Conservation (phyloP, 23 red algal species). For the Gracilaria domingensis region DNA sequence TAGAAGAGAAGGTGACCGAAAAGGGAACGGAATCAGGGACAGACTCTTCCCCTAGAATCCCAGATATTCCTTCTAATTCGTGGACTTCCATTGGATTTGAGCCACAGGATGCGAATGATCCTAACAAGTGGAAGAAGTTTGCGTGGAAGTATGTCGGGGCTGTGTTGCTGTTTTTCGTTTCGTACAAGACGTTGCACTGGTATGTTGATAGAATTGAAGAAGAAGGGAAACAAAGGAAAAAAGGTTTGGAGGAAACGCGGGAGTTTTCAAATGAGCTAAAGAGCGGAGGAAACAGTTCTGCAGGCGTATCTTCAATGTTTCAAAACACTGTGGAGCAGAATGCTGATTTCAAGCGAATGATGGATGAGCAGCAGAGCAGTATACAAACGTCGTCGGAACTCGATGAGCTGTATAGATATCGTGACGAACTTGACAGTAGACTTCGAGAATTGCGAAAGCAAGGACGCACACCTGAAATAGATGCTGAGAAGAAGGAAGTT, state of each 20-base stretch:
- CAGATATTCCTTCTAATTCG: conserved; percentile 46
- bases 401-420: conserved; percentile 42
- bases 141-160: conserved; percentile 76
- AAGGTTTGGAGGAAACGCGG: conserved; percentile 50
- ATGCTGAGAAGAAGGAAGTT: conserved; percentile 40
- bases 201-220: conserved; percentile 69
- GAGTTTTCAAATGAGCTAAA: conserved; percentile 38
- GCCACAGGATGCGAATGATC: conserved; percentile 46
- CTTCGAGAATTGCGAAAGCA: conserved; percentile 21
- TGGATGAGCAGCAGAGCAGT: neutral
- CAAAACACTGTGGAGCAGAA: neutral
- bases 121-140: conserved; percentile 72
- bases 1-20: neutral
- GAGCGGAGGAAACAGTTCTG: neutral
- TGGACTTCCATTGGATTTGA: conserved; percentile 66
- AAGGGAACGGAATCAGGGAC: neutral
- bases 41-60: conserved; percentile 5
- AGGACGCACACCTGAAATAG: conserved; percentile 32
- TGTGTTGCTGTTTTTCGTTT: conserved; percentile 59
- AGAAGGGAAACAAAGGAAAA: conserved; percentile 49
- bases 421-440: conserved; percentile 23
- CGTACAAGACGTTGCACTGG: conserved; percentile 75
- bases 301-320: neutral
- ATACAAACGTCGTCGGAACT: conserved; percentile 41
- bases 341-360: conserved; percentile 1